Percentiles rank a stretch among this genome's conserved stretches.
phyloP scores from a whole-genome alignment of 805 yeast species.

The Candida michaelii region DNA sequence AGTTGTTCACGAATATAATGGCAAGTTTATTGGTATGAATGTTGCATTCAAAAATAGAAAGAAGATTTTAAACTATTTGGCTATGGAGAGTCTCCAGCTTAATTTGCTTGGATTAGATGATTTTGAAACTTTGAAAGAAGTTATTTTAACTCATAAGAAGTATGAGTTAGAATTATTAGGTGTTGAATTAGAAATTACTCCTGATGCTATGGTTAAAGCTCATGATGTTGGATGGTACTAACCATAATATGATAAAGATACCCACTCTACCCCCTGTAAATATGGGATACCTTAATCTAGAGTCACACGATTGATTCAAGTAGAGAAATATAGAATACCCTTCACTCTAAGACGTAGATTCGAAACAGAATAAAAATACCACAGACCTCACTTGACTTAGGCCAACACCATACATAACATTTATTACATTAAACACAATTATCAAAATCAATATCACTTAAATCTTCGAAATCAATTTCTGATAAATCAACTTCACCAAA shows the following conservation, averaged over 20 bases:
- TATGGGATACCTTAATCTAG: neutral
- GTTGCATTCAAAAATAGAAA: constrained; percentile 6
- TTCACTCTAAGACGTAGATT: too few relatives aligned
- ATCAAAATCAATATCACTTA: constrained; percentile 5
- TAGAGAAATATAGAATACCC: too few relatives aligned
- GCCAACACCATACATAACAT: too few relatives aligned
- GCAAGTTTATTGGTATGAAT: constrained; percentile 11
- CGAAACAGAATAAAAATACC: too few relatives aligned
- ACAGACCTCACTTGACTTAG: too few relatives aligned
- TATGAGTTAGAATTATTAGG: neutral
- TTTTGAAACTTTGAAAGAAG: neutral
- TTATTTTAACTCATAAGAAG: neutral
- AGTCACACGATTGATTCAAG: too few relatives aligned
- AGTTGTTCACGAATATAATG: constrained; percentile 8
- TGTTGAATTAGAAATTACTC: constrained; percentile 1
- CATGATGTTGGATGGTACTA: neutral
- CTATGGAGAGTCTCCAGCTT: neutral
- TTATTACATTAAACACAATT: constrained; percentile 2
- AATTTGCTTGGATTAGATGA: constrained; percentile 5
- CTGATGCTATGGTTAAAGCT: neutral
- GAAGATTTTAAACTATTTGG: neutral
- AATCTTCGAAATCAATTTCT: constrained; percentile 10
- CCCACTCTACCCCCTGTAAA: neutral
- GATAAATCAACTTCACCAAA: constrained; percentile 55
- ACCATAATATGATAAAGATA: too few relatives aligned